phyloP scores from a whole-genome alignment of 2,329 filamentous ascomycete species.

The Metarhizium brunneum region DNA sequence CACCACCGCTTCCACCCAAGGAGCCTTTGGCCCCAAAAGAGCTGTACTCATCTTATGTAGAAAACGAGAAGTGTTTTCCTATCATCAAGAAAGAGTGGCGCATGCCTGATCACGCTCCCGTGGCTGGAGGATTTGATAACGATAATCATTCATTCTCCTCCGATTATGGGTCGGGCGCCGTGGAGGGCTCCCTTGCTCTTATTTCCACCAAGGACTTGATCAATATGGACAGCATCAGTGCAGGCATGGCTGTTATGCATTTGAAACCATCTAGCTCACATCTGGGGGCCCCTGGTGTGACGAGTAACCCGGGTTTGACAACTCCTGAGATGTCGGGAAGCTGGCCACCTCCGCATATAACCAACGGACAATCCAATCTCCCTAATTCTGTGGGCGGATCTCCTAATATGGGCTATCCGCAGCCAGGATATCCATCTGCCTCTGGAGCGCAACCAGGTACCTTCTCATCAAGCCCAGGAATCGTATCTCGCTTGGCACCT shows the following conservation, averaged over 20 bases:
- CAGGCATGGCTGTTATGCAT: constrained; percentile 31
- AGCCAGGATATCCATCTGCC: not conserved
- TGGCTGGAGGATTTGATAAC: constrained; percentile 15
- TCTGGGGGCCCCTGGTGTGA: constrained; percentile 27
- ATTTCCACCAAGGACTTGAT: constrained; percentile 48
- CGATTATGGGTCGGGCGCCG: constrained; percentile 23
- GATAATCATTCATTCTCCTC: constrained; percentile 28
- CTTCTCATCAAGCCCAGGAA: constrained; percentile 19
- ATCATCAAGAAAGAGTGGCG: constrained; percentile 28
- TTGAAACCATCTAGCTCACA: constrained; percentile 24
- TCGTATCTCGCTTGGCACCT: constrained; percentile 36
- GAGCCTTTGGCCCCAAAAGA: constrained; percentile 24
- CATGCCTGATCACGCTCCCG: constrained; percentile 22
- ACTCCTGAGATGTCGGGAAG: constrained; percentile 22
- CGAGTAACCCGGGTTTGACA: constrained; percentile 22
- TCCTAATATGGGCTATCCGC: constrained; percentile 21
- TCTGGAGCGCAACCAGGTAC: not conserved
- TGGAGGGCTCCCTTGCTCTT: constrained; percentile 30
- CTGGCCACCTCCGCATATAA: constrained; percentile 10
- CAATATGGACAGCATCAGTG: constrained; percentile 32
- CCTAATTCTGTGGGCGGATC: constrained; percentile 13
- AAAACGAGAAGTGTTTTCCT: constrained; percentile 33
- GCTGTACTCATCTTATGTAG: constrained; percentile 19
- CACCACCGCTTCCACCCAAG: constrained; percentile 8
- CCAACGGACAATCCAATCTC: constrained; percentile 24